These are phyloP conservation scores for Hyaloperonospora brassicae DNA, from an alignment of 352 stramenopile species.

Conservation along the genomic window DNA sequence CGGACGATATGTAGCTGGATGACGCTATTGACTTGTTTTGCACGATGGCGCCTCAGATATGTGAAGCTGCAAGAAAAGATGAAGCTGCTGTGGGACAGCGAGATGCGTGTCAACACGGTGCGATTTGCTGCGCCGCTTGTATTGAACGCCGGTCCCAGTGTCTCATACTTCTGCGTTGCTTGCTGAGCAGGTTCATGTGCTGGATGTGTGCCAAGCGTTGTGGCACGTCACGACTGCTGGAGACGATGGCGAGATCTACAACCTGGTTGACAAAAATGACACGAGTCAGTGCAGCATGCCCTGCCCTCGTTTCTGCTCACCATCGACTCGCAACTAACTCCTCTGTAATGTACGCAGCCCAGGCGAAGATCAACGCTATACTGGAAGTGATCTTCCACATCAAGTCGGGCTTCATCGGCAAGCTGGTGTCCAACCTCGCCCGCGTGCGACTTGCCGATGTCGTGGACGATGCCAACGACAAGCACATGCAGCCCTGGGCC, in stretches of 20 bases:
- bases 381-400: slow-evolving; percentile 78
- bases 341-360: slow-evolving; percentile 28
- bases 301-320: background rate
- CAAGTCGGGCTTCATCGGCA: slow-evolving; percentile 77
- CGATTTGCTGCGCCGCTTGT: background rate
- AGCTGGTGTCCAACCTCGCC: slow-evolving; percentile 78
- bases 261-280: slow-evolving; percentile 81
- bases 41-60: slow-evolving; percentile 32
- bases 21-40: slow-evolving; percentile 1
- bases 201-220: slow-evolving; percentile 66
- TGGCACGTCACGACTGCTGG: slow-evolving; percentile 64
- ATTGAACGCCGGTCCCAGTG: background rate
- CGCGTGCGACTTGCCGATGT: slow-evolving; percentile 68
- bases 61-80: slow-evolving; percentile 82
- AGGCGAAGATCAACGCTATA: slow-evolving; percentile 71
- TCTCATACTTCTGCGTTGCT: slow-evolving; percentile 4
- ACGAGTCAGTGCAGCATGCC: slow-evolving; percentile 44
- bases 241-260: slow-evolving; percentile 59
- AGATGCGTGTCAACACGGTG: slow-evolving; percentile 85
- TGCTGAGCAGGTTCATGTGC: slow-evolving; percentile 65
- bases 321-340: slow-evolving; percentile 1
- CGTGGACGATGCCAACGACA: slow-evolving; percentile 86
- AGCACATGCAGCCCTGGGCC: slow-evolving; percentile 85
- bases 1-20: background rate
- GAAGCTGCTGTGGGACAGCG: slow-evolving; percentile 80